phyloP scores from a whole-genome alignment of 352 stramenopile genomes.

The Phytophthora cactorum region DNA sequence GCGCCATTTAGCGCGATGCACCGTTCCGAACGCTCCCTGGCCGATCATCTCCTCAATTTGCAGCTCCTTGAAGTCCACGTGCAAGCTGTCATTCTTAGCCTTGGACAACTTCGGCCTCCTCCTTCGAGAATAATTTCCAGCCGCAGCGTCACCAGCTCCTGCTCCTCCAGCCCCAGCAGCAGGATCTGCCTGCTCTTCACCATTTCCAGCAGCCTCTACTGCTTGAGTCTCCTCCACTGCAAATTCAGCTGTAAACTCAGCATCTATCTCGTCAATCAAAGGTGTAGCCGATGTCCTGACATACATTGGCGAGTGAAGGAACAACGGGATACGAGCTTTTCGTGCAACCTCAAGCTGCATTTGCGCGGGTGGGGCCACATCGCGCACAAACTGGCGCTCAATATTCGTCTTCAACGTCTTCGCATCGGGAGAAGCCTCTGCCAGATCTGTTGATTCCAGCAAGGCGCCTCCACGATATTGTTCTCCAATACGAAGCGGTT shows the following conservation, averaged over 20 bases:
- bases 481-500: conserved; percentile 29
- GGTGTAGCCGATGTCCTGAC: conserved; percentile 70
- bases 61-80: conserved; percentile 84
- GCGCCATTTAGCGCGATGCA: conserved; percentile 77
- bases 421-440: conserved; percentile 42
- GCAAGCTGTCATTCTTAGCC: conserved; percentile 75
- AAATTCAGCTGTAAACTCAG: conserved; percentile 31
- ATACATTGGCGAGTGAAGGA: conserved; percentile 89
- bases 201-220: conserved; percentile 18
- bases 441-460: conserved; percentile 27
- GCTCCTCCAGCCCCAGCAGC: conserved; percentile 14
- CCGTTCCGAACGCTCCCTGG: conserved; percentile 84
- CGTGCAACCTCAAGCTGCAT: conserved; percentile 88
- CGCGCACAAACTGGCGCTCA: conserved; percentile 74
- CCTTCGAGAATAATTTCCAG: conserved; percentile 25
- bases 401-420: conserved; percentile 60
- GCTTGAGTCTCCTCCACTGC: conserved; percentile 19
- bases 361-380: conserved; percentile 77
- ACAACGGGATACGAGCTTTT: conserved; percentile 84
- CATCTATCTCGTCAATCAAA: conserved; percentile 57
- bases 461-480: conserved; percentile 37
- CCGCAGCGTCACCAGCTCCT: conserved; percentile 19
- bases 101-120: conserved; percentile 48
- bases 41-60: conserved; percentile 86
- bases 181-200: conserved; percentile 7